Evolutionary conservation across 768 basidiomycete genomes (phyloP), one percentile per base, ranked within the genome.

Genomic region (Gymnopilus junonius): DNA sequence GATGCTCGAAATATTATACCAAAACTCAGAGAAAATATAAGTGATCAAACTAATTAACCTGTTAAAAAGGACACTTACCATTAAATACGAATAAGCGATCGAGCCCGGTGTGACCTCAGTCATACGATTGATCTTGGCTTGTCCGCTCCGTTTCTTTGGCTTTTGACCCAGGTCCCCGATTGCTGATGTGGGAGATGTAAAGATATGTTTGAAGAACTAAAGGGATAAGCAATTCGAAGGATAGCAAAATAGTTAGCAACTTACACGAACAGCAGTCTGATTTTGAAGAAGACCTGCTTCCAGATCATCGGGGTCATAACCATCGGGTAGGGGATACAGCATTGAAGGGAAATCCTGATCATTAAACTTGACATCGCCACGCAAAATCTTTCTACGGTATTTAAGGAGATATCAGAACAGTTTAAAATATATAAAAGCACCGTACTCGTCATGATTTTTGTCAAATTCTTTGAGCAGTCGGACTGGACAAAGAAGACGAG

Each of bases 131-230:
- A 62, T 6, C 17, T 51, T 51, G 8, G 61, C 55, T 37, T 62
- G 61, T 10, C 39, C 39, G 10, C 34, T 56, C 27, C 31, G 11
- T 29, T 43, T 50, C 23, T 62, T 58, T 14, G 61, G 56, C 14
- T 62, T 35, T 4, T 29, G 7, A 15, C 39, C 39, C 11, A 21
- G 15, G 1, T 62, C 61, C 10, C 17, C 21, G 6, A 51, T 40
- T 8, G 43, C 61, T 2, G 61, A 58, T 29, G 54, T 25, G 6
- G 55, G 61, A 4, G 61, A 56, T 3, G 61, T 62, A 21, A 62
- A 62, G 7, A 62, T 50, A 40, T 55, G 55, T 14, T 56, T 50
- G 21, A 40, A 61, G 23, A 61, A 43, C 60, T 61, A 55, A 21
- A 8, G 20, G 11, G 7, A 20, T 39, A 7, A 39, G 17, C 20